Conservation (phyloP, 2,329 filamentous ascomycete species). For the Fonsecaea erecta region DNA sequence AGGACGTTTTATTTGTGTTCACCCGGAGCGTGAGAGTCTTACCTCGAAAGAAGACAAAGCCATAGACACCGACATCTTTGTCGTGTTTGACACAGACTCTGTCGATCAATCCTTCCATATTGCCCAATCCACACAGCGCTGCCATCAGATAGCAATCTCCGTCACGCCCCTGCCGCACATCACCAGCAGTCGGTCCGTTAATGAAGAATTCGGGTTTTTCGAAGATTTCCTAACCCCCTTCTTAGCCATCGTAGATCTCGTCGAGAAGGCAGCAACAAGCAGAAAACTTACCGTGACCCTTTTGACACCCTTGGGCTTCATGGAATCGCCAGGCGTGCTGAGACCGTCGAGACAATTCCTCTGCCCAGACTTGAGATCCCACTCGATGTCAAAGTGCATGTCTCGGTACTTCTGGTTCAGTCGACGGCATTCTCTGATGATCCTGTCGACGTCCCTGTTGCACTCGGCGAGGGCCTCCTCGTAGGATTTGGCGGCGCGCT, state of each 20-base stretch:
- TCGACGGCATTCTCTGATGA: slow-evolving; percentile 68
- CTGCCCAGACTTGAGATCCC: slow-evolving; percentile 67
- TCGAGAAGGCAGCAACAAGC: background rate
- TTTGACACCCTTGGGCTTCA: slow-evolving; percentile 73
- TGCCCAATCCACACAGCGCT: slow-evolving; percentile 75
- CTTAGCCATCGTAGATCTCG: slow-evolving; percentile 21
- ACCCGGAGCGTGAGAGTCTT: slow-evolving; percentile 27
- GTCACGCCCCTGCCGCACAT: slow-evolving; percentile 76
- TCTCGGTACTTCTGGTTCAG: slow-evolving; percentile 86
- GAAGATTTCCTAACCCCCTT: slow-evolving; percentile 69
- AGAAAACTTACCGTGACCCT: slow-evolving; percentile 60
- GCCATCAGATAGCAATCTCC: slow-evolving; percentile 90
- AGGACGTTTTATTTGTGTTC: slow-evolving; percentile 2
- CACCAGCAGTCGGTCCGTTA: slow-evolving; percentile 74
- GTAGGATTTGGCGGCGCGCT: slow-evolving; percentile 69
- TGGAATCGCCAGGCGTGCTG: slow-evolving; percentile 43
- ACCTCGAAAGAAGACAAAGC: slow-evolving; percentile 79
- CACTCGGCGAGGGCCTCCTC: slow-evolving; percentile 73
- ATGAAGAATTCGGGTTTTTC: slow-evolving; percentile 77
- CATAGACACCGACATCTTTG: slow-evolving; percentile 71
- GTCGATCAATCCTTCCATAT: slow-evolving; percentile 73
- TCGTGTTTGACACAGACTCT: slow-evolving; percentile 74
- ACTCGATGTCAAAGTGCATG: slow-evolving; percentile 83
- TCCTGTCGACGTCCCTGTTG: slow-evolving; percentile 62
- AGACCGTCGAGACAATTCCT: slow-evolving; percentile 60